Evolutionary conservation across 768 basidiomycete species (phyloP).

Genomic region (Tricholoma matsutake): DNA sequence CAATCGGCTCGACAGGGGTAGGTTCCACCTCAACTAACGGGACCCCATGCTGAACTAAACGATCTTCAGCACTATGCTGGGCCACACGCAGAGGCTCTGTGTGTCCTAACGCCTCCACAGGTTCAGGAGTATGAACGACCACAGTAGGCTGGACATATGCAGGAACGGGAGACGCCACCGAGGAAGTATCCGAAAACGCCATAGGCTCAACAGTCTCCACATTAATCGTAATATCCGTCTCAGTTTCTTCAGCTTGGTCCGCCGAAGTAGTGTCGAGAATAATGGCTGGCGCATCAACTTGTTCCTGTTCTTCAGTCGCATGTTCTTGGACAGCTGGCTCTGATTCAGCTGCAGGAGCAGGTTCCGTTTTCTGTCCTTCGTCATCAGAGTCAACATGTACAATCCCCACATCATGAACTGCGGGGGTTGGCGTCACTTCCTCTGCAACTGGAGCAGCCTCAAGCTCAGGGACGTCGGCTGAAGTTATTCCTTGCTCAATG

Average conservation of each 20-base stretch:
- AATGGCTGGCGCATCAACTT: background rate
- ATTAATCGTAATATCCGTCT: background rate
- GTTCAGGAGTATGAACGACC: background rate
- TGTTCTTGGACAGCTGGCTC: constrained; percentile 10
- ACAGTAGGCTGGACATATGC: background rate
- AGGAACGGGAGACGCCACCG: background rate
- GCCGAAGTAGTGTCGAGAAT: background rate
- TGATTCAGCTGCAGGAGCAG: background rate
- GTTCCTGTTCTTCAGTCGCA: constrained; percentile 1
- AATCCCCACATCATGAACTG: no score
- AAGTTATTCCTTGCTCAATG: background rate
- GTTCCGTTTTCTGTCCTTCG: no score
- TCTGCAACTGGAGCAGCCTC: background rate
- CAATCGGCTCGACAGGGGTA: background rate
- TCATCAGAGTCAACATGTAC: background rate
- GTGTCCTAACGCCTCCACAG: background rate
- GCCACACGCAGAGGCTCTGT: constrained; percentile 6
- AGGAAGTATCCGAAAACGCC: background rate
- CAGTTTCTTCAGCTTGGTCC: background rate
- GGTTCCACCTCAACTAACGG: constrained; percentile 8
- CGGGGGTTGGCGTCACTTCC: no score
- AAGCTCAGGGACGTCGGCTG: background rate
- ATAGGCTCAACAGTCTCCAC: background rate
- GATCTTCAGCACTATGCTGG: constrained; percentile 3
- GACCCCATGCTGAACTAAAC: constrained; percentile 3